Percentiles rank a stretch among this genome's conserved stretches.
These are phyloP conservation scores for Magnolia changhungtana DNA, from an alignment of 164 flowering plant genomes.

Conservation along the genomic window DNA sequence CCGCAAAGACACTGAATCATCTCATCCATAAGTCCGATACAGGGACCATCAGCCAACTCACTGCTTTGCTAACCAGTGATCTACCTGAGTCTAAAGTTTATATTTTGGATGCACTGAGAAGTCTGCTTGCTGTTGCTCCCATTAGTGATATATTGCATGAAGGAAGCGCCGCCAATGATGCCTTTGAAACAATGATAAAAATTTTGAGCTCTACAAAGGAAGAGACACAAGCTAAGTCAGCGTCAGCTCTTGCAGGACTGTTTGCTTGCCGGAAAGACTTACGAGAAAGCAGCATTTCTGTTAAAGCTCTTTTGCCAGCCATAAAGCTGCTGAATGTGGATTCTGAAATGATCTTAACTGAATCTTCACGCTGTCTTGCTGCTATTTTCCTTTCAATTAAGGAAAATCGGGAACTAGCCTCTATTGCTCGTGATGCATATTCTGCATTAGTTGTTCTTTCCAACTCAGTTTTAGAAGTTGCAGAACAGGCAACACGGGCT, in stretches of 20 bases:
- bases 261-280: slow-evolving; percentile 75
- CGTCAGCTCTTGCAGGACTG: slow-evolving; percentile 78
- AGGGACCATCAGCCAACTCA: slow-evolving; percentile 90
- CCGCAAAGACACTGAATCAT: slow-evolving; percentile 91
- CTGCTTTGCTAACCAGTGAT: slow-evolving; percentile 86
- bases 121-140: slow-evolving; percentile 84
- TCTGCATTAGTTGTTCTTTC: slow-evolving; percentile 65
- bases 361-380: slow-evolving; percentile 75
- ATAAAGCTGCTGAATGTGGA: slow-evolving; percentile 67
- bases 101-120: slow-evolving; percentile 88
- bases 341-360: slow-evolving; percentile 59
- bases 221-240: slow-evolving; percentile 94
- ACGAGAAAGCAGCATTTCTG: slow-evolving; percentile 78
- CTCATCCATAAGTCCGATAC: slow-evolving; percentile 96
- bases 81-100: slow-evolving; percentile 90
- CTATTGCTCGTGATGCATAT: slow-evolving; percentile 67
- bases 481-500: slow-evolving; percentile 86
- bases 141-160: slow-evolving; percentile 72
- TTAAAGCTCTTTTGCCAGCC: slow-evolving; percentile 57
- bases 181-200: slow-evolving; percentile 90
- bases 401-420: slow-evolving; percentile 71
- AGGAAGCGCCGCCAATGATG: slow-evolving; percentile 97
- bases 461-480: slow-evolving; percentile 62
- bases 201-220: slow-evolving; percentile 74
- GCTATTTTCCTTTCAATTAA: slow-evolving; percentile 85